Base-by-base conservation (phyloP, 345 rosid species). In the Zanthoxylum bungeanum region DNA sequence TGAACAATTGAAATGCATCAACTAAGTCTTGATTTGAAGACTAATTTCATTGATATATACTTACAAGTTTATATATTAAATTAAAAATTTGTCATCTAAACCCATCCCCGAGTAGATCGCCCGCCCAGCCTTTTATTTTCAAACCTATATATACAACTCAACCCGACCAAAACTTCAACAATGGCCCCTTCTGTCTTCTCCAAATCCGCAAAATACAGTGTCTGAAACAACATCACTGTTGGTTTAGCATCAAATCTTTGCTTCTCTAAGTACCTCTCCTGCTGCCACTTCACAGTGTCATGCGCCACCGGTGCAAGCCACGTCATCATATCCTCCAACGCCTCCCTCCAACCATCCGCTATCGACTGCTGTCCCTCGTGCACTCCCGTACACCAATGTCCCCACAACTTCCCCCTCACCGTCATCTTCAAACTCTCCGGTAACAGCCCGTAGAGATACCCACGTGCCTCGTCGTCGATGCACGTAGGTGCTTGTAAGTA, bases 141-240 rank as follows among this genome's bases (percentile, higher is more conserved):
- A 33, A 67, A 80, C 57, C 66, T 80, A 71, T 60, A 76, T 47
- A 85, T 72, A 69, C 72, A 81, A 60, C 86, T 87, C 75, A 87
- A 76, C 16, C 89, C 89, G 19, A 87, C 87, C 69, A 87, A 77
- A 30, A 87, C 77, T 63, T 87, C 86, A 1, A 73, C 85, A 39
- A 87, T 78, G 33, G 86, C 85, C 1, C 81, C 87, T 85, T 87
- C 89, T 56, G 85, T 78, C 75, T 85, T 87, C 85, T 85, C 86
- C 75, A 81, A 51, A 22, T 87, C 85, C 1, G 91, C 74, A 44
- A 72, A 85, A 71, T 87, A 69, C 78, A 87, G 9, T 28, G 89
- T 87, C 73, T 87, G 89, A 52, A 80, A 36, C 76, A 85, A 60
- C 73, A 78, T 27, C 71, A 85, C 86, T 21, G 76, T 81, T 1